These are phyloP conservation scores for Platanthera zijinensis DNA, from an alignment of 106 monocot genomes.

Conservation along the genomic window DNA sequence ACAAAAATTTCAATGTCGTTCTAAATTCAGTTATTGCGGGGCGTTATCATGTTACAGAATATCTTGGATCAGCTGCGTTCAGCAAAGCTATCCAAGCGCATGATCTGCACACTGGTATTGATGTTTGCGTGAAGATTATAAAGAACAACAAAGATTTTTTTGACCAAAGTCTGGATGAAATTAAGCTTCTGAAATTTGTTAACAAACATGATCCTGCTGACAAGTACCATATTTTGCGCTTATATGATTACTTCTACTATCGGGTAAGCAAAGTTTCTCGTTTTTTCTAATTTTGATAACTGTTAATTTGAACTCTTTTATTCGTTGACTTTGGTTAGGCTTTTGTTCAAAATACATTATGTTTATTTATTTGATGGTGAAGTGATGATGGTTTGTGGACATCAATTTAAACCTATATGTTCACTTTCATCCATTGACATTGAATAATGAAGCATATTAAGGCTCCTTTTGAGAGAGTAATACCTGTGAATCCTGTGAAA, in stretches of 20 bases:
- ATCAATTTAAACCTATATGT: background rate
- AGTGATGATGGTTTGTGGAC: background rate
- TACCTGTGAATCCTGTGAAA: no score
- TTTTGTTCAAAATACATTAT: background rate
- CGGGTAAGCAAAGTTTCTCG: conserved; percentile 40
- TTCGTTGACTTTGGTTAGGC: background rate
- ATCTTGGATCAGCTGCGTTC: conserved; percentile 95
- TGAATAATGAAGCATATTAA: background rate
- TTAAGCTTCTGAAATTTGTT: conserved; percentile 96
- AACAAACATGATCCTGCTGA: conserved; percentile 98
- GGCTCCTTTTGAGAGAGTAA: background rate
- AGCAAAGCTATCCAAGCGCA: conserved; percentile 99
- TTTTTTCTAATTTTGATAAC: background rate
- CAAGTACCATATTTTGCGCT: conserved; percentile 85
- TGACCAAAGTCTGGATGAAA: conserved; percentile 99
- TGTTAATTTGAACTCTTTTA: background rate
- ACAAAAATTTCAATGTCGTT: conserved; percentile 96
- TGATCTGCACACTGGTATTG: conserved; percentile 96
- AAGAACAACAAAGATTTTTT: conserved; percentile 99
- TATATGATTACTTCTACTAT: conserved; percentile 99
- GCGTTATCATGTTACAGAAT: conserved; percentile 97
- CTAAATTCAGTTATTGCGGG: conserved; percentile 98
- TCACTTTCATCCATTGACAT: background rate
- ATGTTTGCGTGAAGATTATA: conserved; percentile 98
- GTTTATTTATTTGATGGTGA: background rate